Evolutionary conservation across 2,329 filamentous ascomycete genomes (phyloP), one percentile per base, ranked within the genome.

Genomic region (Chalaropsis ovoidea): DNA sequence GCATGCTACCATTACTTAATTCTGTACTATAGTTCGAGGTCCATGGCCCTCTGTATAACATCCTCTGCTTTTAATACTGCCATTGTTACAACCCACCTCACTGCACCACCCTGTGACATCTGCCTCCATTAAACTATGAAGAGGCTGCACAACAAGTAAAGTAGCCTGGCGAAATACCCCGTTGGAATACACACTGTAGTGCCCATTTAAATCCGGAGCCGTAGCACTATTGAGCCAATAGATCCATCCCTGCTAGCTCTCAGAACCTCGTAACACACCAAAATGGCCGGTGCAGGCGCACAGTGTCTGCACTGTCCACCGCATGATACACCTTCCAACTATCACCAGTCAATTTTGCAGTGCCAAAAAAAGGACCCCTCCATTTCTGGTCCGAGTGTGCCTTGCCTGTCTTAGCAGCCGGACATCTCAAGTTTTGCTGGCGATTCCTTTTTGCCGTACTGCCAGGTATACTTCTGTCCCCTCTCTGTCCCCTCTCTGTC

Each of bases 301-400:
- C 61, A 45, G 61, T 62, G 17, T 10, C 13, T 27, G 27, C 22
- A 62, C 22, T 62, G 61, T 62, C 17, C 17, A 47, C 31, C 63
- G 27, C 54, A 58, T 65, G 63, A 54, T 49, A 49, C 62, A 63
- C 52, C 31, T 60, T 24, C 27, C 24, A 45, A 61, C 47, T 62
- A 66, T 66, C 64, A 61, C 47, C 60, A 47, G 35, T 43, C 52
- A 66, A 66, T 62, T 66, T 66, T 66, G 63, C 24, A 39, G 54
- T 27, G 52, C 45, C 42, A 19, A 27, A 63, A 35, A 43, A 19
- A 47, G 27, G 41, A 56, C 52, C 52, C 52, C 52, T 56, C 52
- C 52, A 56, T 56, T 31, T 35, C 27, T 35, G 31, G 52, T 56
- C 52, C 24, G 24, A 56, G 52, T 47, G 43, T 56, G 27, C 27